phyloP scores from a whole-genome alignment of 1,284 basidiomycete species.

The Pterulicium gracile region DNA sequence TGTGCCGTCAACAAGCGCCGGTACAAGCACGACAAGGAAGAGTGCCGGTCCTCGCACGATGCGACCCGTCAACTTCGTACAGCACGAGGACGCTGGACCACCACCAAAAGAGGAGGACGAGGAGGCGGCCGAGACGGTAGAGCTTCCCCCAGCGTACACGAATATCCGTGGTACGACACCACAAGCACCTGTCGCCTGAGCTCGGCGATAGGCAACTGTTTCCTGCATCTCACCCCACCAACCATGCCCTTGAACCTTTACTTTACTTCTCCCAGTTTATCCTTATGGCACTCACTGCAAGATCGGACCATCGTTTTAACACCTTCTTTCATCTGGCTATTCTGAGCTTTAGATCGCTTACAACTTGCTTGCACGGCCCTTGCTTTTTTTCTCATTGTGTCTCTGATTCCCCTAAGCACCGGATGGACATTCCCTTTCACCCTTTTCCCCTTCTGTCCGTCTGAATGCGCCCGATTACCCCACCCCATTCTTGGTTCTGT shows the following conservation, averaged over 20 bases:
- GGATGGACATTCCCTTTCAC: no score
- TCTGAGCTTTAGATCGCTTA: no score
- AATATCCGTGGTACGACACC: conserved; percentile 30
- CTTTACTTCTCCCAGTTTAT: background rate
- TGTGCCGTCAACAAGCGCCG: conserved; percentile 19
- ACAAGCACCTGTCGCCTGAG: background rate
- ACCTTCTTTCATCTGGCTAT: no score
- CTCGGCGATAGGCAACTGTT: background rate
- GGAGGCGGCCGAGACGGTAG: conserved; percentile 55
- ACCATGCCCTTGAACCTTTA: background rate
- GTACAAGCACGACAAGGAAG: conserved; percentile 27
- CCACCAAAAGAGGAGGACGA: conserved; percentile 22
- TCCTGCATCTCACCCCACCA: background rate
- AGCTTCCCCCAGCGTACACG: conserved; percentile 75
- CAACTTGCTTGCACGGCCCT: no score
- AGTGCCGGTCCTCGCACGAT: conserved; percentile 35
- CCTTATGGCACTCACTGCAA: no score
- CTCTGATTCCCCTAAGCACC: no score
- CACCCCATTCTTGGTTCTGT: no score
- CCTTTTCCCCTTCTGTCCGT: no score
- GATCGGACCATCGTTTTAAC: no score
- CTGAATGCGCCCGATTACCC: no score
- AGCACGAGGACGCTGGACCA: conserved; percentile 72
- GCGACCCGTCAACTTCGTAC: conserved; percentile 66
- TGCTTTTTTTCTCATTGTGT: no score